Evolutionary conservation across 345 rosid species (phyloP).

Genomic region (Rhodomyrtus tomentosa): DNA sequence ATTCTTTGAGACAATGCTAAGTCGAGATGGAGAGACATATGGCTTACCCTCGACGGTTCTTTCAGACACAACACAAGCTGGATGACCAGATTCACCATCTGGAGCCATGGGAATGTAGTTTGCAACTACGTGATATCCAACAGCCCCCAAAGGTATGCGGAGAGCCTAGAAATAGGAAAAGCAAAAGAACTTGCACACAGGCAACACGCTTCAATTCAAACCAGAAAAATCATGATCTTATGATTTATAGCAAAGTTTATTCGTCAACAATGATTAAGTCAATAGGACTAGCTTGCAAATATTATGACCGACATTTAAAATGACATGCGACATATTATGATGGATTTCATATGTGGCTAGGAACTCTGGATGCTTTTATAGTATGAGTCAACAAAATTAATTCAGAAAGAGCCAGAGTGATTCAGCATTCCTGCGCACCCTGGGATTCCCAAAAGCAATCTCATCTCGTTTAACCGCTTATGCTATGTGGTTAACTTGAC

Average conservation of each 20-base stretch:
- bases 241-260: background rate
- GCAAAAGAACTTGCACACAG: background rate
- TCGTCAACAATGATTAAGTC: background rate
- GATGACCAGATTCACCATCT: conserved; percentile 81
- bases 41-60: conserved; percentile 75
- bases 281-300: background rate
- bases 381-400: too few species aligned
- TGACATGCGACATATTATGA: background rate
- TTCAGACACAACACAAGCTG: conserved; percentile 66
- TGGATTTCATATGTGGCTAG: background rate
- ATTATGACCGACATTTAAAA: background rate
- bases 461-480: background rate
- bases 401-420: too few species aligned
- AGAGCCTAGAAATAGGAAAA: conserved; percentile 32
- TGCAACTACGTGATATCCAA: too few species aligned
- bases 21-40: background rate
- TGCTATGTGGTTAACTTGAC: background rate
- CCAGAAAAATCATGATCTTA: background rate
- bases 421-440: too few species aligned
- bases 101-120: conserved; percentile 84
- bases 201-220: background rate
- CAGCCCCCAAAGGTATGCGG: too few species aligned
- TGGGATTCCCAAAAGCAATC: too few species aligned
- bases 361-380: too few species aligned
- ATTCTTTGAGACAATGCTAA: too few species aligned